A percentile compares a stretch with the other conserved stretches of the same genome.
Evolutionary conservation across 192 early-diverging fungal genomes (phyloP).

Genomic region (Entomortierella parvispora): DNA sequence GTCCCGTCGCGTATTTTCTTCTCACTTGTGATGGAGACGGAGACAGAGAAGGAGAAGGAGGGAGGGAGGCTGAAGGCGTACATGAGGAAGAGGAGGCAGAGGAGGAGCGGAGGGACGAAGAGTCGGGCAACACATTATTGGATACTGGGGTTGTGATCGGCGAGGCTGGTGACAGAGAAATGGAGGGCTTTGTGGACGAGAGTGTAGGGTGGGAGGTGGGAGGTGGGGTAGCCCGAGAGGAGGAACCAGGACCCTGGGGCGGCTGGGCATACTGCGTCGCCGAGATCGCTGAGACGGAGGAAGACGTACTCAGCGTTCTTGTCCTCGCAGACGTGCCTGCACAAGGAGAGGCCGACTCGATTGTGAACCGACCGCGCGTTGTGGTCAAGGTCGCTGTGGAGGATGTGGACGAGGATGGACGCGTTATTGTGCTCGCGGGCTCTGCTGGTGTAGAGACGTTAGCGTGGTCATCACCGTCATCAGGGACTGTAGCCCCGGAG

Average conservation of each 20-base stretch:
- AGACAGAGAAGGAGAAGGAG: conserved; percentile 16
- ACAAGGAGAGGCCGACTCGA: conserved; percentile 40
- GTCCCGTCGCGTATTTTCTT: too few relatives aligned
- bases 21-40: neutral
- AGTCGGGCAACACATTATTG: neutral
- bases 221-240: too few relatives aligned
- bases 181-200: neutral
- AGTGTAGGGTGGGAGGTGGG: neutral
- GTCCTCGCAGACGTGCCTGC: conserved; percentile 9
- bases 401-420: neutral
- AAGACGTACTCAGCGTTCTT: conserved; percentile 34
- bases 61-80: neutral
- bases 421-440: neutral
- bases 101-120: conserved; percentile 2
- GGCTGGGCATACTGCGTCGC: too few relatives aligned
- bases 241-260: too few relatives aligned
- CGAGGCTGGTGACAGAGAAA: conserved; percentile 6
- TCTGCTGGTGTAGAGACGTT: neutral
- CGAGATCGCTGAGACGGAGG: neutral
- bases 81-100: neutral
- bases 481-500: too few relatives aligned
- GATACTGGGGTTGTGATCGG: neutral
- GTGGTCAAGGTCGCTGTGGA: conserved; percentile 15
- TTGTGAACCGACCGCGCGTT: conserved; percentile 39
- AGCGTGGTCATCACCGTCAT: too few relatives aligned